phyloP scores from a whole-genome alignment of 1,139 yeast genomes.

The Scheffersomyces illinoinensis region DNA sequence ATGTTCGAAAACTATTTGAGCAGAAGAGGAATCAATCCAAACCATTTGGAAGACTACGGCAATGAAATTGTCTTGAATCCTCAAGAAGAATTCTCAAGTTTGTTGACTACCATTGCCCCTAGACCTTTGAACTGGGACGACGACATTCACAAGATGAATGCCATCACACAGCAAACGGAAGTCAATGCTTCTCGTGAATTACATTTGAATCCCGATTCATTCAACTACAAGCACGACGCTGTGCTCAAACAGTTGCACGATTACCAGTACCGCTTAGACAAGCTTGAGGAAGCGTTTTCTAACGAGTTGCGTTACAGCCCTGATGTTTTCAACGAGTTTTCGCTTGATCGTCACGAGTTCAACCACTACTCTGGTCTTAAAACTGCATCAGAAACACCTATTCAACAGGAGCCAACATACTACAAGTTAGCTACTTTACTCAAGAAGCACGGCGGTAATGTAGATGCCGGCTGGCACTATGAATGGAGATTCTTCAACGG shows the following conservation, averaged over 20 bases:
- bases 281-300: constrained; percentile 22
- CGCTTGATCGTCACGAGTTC: constrained; percentile 20
- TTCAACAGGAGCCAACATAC: constrained; percentile 27
- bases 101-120: constrained; percentile 14
- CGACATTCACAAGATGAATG: constrained; percentile 19
- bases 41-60: constrained; percentile 6
- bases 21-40: constrained; percentile 18
- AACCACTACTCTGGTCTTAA: constrained; percentile 28
- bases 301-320: constrained; percentile 25
- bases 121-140: constrained; percentile 20
- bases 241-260: constrained; percentile 16
- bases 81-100: constrained; percentile 13
- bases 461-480: constrained; percentile 40
- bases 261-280: constrained; percentile 11
- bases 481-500: constrained; percentile 44
- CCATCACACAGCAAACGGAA: constrained; percentile 16
- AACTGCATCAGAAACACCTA: constrained; percentile 15
- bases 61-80: constrained; percentile 13
- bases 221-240: constrained; percentile 23
- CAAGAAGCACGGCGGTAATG: constrained; percentile 21
- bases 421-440: constrained; percentile 35
- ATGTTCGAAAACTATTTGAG: constrained; percentile 25
- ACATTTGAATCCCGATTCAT: constrained; percentile 18
- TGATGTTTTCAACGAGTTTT: constrained; percentile 10
- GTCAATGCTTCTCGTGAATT: constrained; percentile 20